Percentiles rank a stretch among this genome's conserved stretches.
phyloP scores from a whole-genome alignment of 176 grass and related monocot genomes.

The Pontederia paniculata region DNA sequence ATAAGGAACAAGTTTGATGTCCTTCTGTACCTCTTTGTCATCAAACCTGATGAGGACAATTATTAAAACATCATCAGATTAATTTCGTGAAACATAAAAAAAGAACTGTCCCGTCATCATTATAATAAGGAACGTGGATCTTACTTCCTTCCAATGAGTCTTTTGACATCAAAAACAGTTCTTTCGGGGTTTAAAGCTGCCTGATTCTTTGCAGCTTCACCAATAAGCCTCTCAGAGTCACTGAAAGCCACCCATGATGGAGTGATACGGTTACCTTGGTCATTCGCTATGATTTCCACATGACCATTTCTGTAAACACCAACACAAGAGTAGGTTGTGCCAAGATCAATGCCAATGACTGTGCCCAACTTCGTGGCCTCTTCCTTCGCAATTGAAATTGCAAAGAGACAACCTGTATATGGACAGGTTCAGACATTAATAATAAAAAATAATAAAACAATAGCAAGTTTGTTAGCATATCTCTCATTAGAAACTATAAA shows the following conservation, averaged over 20 bases:
- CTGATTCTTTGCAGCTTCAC: slow-evolving; percentile 71
- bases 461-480: too few relatives aligned
- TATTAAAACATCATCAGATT: slow-evolving; percentile 1
- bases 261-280: slow-evolving; percentile 42
- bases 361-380: slow-evolving; percentile 2
- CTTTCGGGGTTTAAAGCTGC: slow-evolving; percentile 53
- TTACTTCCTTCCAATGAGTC: slow-evolving; percentile 70
- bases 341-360: slow-evolving; percentile 5
- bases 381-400: slow-evolving; percentile 3
- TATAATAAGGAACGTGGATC: background rate
- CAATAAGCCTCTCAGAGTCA: slow-evolving; percentile 52
- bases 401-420: background rate
- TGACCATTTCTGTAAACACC: slow-evolving; percentile 6
- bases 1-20: slow-evolving; percentile 75
- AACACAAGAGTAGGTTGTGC: slow-evolving; percentile 1
- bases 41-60: slow-evolving; percentile 28
- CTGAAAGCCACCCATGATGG: slow-evolving; percentile 62
- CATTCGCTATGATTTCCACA: slow-evolving; percentile 7
- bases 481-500: too few relatives aligned
- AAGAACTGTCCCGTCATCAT: background rate
- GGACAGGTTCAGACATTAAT: too few relatives aligned
- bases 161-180: slow-evolving; percentile 67
- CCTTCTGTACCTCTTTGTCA: slow-evolving; percentile 71
- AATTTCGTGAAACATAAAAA: background rate
- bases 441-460: too few relatives aligned